Evolutionary conservation across 345 rosid genomes (phyloP), one percentile per base, ranked within the genome.

Genomic region (Corymbia maculata): DNA sequence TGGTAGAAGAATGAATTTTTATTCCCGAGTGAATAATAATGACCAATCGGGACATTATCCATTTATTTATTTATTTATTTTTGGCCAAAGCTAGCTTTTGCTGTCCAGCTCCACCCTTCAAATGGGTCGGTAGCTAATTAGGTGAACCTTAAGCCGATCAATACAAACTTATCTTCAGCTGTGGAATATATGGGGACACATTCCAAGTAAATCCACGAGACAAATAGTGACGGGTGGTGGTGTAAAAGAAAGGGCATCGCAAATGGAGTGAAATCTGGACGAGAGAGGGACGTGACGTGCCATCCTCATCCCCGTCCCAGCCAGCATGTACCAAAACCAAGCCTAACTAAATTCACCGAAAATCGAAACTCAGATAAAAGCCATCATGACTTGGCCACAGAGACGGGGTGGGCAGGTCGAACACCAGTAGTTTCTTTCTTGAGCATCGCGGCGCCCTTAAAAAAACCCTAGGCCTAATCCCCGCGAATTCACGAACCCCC

Each of bases 61-160:
- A 32, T 64, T 64, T 13, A 3, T 64, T 64, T 13, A 14, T 52
- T 52, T 36, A 64, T 28, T 28, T 61, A 11, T 26, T 13, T 12
- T 61, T 12, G 3, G 32, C 70, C 13, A 13, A 10, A 28, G 8
- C 36, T 13, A 2, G 9, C 36, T n/a, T 64, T 13, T 64, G 70
- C 70, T 64, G 2, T 0, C 70, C 2, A 2, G 8, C 17, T n/a
- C 3, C 36, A 6, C 4, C 32, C 17, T n/a, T 64, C 30, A 26
- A 10, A 59, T 59, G 66, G 30, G 7, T 24, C 10, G 70, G 16
- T 12, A 28, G 36, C 70, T 28, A 61, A 28, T 61, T 13, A 13
- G 70, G 32, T 8, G 2, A 61, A 28, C 32, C 17, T 13, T 0
- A 61, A 6, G 17, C 32, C 9, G 0, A 28, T 0, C 0, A 1